Conservation (phyloP, 345 rosid species). For the Lepidium africanum region DNA sequence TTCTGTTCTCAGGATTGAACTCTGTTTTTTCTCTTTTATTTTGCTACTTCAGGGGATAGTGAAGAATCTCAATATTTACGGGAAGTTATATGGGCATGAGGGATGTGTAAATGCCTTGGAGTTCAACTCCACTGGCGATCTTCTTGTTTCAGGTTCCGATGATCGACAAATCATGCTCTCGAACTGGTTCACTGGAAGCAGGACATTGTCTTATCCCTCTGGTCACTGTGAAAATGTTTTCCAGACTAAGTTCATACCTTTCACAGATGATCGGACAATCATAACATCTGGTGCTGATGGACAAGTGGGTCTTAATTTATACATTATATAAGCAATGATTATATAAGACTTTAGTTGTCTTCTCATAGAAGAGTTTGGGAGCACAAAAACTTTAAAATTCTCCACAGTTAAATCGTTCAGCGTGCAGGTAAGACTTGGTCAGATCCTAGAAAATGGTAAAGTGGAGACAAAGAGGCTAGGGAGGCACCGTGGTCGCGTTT, state of each 20-base stretch:
- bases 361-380: neutral
- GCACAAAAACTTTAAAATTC: neutral
- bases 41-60: conserved; percentile 31
- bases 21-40: neutral
- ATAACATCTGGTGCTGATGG: conserved; percentile 62
- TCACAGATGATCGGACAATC: conserved; percentile 40
- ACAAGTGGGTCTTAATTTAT: conserved; percentile 20
- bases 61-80: conserved; percentile 39
- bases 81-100: conserved; percentile 46
- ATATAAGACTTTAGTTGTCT: neutral
- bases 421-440: conserved; percentile 49
- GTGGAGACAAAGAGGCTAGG: conserved; percentile 44
- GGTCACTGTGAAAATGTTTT: conserved; percentile 55
- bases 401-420: neutral
- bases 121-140: conserved; percentile 45
- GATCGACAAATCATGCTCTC: conserved; percentile 44
- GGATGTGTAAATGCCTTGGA: conserved; percentile 54
- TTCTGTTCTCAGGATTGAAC: neutral
- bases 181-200: conserved; percentile 36
- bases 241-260: conserved; percentile 50
- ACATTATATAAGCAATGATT: neutral
- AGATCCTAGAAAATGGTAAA: conserved; percentile 36
- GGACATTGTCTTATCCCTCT: conserved; percentile 35
- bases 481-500: conserved; percentile 41
- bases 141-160: conserved; percentile 64